phyloP scores from a whole-genome alignment of 257 asterid species.

The Solanum pinnatisectum region DNA sequence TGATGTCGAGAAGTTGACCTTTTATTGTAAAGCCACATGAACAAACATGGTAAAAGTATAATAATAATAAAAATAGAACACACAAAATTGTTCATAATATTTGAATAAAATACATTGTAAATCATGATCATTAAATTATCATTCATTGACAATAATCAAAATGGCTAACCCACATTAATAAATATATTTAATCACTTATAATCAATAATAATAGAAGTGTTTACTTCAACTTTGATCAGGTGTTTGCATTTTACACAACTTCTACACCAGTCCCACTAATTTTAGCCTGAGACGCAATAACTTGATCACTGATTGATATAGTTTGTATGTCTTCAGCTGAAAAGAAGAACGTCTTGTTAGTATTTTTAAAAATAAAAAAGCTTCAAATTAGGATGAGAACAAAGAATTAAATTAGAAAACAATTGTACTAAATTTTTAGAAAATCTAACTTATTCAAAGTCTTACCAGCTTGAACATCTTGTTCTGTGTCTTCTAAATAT shows the following conservation, averaged over 20 bases:
- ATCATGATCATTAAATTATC: background rate
- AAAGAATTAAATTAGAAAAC: background rate
- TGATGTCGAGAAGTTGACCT: background rate
- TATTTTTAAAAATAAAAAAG: background rate
- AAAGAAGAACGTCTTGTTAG: background rate
- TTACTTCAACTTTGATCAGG: background rate
- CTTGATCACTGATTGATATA: background rate
- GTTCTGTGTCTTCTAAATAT: background rate
- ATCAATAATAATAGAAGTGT: background rate
- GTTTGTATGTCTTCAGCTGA: background rate
- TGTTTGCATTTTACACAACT: background rate
- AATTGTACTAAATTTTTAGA: background rate
- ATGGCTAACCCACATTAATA: background rate
- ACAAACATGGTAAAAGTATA: background rate
- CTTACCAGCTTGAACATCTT: background rate
- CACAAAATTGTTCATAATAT: background rate
- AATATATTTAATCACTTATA: background rate
- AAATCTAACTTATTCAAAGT: background rate
- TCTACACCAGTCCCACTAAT: background rate
- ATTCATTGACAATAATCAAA: background rate
- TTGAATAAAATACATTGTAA: background rate
- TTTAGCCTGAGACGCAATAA: background rate
- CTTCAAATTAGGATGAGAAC: background rate
- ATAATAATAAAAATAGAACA: background rate
- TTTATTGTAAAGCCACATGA: background rate